phyloP scores from a whole-genome alignment of 208 protist genomes.

The Wallacemonas rigidus region DNA sequence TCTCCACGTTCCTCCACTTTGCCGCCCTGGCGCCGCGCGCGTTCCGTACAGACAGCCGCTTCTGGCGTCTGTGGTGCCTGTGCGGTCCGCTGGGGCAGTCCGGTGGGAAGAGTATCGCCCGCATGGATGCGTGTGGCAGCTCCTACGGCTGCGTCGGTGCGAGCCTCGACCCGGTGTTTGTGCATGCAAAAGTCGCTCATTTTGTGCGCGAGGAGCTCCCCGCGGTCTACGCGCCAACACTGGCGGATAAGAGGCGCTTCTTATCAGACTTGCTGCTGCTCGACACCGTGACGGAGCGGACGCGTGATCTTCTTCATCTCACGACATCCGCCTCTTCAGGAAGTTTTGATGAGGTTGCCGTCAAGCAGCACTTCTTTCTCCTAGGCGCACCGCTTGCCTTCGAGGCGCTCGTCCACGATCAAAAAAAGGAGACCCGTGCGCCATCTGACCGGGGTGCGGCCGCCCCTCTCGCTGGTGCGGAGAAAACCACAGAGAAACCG shows the following conservation, averaged over 20 bases:
- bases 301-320: constrained; percentile 26
- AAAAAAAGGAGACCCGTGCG: not conserved
- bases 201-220: constrained; percentile 25
- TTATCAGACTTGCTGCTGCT: constrained; percentile 44
- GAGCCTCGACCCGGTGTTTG: constrained; percentile 36
- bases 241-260: constrained; percentile 20
- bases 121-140: constrained; percentile 50
- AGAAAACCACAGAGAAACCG: not conserved
- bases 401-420: constrained; percentile 6
- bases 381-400: constrained; percentile 46
- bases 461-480: no score
- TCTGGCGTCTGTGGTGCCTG: constrained; percentile 70
- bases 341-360: constrained; percentile 33
- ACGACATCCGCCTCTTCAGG: not conserved
- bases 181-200: constrained; percentile 32
- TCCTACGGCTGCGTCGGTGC: constrained; percentile 45
- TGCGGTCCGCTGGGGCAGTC: constrained; percentile 77
- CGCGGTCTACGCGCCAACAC: constrained; percentile 11
- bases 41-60: constrained; percentile 26
- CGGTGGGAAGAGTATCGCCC: constrained; percentile 46
- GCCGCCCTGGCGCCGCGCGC: constrained; percentile 41
- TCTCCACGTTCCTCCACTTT: constrained; percentile 65
- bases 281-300: constrained; percentile 33
- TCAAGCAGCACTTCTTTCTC: constrained; percentile 77
- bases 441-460: not conserved